Evolutionary conservation across 1,284 basidiomycete species (phyloP).

Genomic region (Chalciporus sp.): DNA sequence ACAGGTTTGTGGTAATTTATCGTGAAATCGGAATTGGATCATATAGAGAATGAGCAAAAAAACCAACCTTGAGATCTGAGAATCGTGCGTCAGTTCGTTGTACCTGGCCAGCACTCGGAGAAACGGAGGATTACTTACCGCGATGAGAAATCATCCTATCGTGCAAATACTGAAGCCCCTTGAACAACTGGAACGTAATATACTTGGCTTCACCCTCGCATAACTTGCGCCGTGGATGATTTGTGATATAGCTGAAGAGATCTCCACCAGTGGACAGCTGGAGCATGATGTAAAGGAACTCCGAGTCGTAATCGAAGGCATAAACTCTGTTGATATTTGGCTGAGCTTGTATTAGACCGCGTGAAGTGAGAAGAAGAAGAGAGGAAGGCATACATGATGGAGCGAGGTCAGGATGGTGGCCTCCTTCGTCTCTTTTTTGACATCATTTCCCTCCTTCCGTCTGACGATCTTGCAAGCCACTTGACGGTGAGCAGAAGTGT

Average conservation of each 20-base stretch:
- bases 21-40: background rate
- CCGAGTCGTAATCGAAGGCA: constrained; percentile 64
- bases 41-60: background rate
- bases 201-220: constrained; percentile 83
- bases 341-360: constrained; percentile 38
- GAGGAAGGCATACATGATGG: constrained; percentile 56
- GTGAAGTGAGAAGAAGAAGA: background rate
- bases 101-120: background rate
- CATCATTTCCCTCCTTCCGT: constrained; percentile 55
- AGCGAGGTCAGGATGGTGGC: constrained; percentile 70
- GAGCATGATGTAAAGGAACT: constrained; percentile 81
- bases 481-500: constrained; percentile 62
- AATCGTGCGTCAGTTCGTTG: constrained; percentile 1
- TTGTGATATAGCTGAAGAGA: constrained; percentile 82
- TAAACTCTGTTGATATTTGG: constrained; percentile 82
- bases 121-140: constrained; percentile 44
- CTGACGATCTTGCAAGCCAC: constrained; percentile 84
- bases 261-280: constrained; percentile 87
- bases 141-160: constrained; percentile 76
- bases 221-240: constrained; percentile 53
- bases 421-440: constrained; percentile 72
- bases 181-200: constrained; percentile 78
- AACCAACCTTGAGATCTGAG: constrained; percentile 70
- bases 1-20: background rate
- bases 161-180: constrained; percentile 77